Base-by-base conservation (phyloP, 2,329 filamentous ascomycete genomes). In the Rhynchosporium secalis region DNA sequence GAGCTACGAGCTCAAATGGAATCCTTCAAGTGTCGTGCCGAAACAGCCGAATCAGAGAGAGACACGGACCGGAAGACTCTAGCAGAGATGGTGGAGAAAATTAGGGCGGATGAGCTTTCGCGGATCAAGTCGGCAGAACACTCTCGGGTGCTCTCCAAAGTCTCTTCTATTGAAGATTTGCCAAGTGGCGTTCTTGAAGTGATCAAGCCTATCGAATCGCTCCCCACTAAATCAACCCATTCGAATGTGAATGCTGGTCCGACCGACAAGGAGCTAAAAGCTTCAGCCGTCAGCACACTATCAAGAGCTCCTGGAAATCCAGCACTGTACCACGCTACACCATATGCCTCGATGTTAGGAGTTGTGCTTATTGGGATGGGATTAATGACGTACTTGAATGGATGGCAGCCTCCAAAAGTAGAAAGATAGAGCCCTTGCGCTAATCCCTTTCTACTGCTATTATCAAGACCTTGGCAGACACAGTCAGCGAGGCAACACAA, bases 311-410 rank as follows among this genome's bases (percentile, higher is more conserved):
- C 57, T 72, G 76, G 64, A 73, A 77, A 64, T 72, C 74, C 76
- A 56, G 71, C 83, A 61, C 72, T 84, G 54, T 75, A 80, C 65
- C 81, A 87, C 51, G 81, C 83, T 61, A 80, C 90, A 62, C 91
- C 91, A 15, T 94, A 93, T 72, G 88, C 89, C 46, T 92, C 89
- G 1, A 92, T 94, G 84, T 77, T 95, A 51, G 89, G 91, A 10
- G 91, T 95, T 38, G 90, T 95, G 31, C 76, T 95, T 61, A 78
- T 95, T 64, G 91, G 91, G 38, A 88, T 95, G 78, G 89, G 91
- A 13, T 75, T 95, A 67, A 95, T 95, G 91, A 90, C 89, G 47
- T 93, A 92, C 76, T 81, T 95, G 69, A 95, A 95, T 72, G 88
- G 89, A 57, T 94, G 90, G 90, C 89, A 92, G 65, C 66, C 71